Conservation (phyloP, 176 grass and related monocot genomes). For the Avena sativa region DNA sequence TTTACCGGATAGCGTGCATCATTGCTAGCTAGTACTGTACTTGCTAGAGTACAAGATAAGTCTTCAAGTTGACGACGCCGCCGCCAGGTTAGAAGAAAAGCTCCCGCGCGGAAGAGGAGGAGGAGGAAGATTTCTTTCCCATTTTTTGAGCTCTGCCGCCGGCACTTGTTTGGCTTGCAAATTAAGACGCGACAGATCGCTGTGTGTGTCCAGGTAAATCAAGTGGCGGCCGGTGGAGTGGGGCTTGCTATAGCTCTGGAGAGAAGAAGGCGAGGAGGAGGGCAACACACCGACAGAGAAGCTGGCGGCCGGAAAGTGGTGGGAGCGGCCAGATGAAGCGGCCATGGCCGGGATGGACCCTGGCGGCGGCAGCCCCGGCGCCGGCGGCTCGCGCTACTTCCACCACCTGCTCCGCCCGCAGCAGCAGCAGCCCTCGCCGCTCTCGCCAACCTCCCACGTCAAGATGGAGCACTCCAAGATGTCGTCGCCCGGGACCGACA, state of each 20-base stretch:
- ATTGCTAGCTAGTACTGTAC: conserved; percentile 1
- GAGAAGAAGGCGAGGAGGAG: conserved; percentile 38
- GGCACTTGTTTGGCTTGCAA: conserved; percentile 29
- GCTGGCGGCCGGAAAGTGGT: conserved; percentile 99
- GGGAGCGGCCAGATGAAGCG: conserved; percentile 83
- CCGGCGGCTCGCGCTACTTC: conserved; percentile 65
- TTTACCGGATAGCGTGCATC: conserved; percentile 34
- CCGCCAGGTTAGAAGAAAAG: background rate
- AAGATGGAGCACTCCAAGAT: conserved; percentile 73
- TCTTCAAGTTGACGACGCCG: conserved; percentile 35
- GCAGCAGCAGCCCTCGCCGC: conserved; percentile 53
- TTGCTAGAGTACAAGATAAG: conserved; percentile 12
- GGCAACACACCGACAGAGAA: conserved; percentile 50
- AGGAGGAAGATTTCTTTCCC: background rate
- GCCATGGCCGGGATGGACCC: conserved; percentile 74
- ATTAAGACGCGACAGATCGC: conserved; percentile 3
- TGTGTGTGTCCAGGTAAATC: conserved; percentile 13
- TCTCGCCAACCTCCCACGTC: conserved; percentile 63
- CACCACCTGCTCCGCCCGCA: conserved; percentile 76
- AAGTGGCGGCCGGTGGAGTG: background rate
- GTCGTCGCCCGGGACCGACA: conserved; percentile 52
- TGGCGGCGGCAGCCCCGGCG: conserved; percentile 46
- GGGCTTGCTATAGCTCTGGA: background rate
- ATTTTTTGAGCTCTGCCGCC: background rate
- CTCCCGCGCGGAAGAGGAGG: background rate